Percentiles rank a stretch among this genome's conserved stretches.
Evolutionary conservation across 2,329 filamentous ascomycete genomes (phyloP).

Genomic region (Sclerotinia spermophila): DNA sequence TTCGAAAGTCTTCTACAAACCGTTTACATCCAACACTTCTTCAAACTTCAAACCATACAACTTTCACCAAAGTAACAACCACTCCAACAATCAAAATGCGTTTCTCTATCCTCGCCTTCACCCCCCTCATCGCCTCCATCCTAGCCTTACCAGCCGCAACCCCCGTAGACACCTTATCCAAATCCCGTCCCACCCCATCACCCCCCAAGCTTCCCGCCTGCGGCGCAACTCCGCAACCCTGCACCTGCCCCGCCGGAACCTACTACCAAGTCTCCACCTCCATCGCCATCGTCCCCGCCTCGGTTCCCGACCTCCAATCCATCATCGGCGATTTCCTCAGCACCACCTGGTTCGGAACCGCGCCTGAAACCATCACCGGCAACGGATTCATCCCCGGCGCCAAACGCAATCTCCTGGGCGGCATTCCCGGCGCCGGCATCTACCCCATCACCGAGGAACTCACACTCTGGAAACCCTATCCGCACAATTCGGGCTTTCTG

Average conservation of each 20-base stretch:
- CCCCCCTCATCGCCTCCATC: background rate
- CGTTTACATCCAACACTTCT: background rate
- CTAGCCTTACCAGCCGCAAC: background rate
- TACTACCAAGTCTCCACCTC: conserved; percentile 3
- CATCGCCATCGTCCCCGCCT: background rate
- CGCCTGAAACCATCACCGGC: background rate
- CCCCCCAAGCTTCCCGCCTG: background rate
- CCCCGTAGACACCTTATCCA: background rate
- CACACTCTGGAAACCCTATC: background rate
- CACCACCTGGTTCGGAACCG: conserved; percentile 4
- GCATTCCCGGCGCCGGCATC: background rate
- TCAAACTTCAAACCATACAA: background rate
- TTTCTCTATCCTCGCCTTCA: conserved; percentile 8
- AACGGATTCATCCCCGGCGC: background rate
- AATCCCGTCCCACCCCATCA: background rate
- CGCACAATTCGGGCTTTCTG: background rate
- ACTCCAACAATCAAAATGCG: background rate
- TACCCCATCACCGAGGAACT: conserved; percentile 9
- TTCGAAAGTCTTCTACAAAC: background rate
- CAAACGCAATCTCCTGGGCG: background rate
- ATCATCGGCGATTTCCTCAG: background rate
- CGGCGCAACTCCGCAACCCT: background rate
- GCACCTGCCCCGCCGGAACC: conserved; percentile 3
- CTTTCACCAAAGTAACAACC: background rate
- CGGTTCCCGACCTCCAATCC: background rate